phyloP scores from a whole-genome alignment of 192 early-diverging fungal species.

The Martensiomyces pterosporus region DNA sequence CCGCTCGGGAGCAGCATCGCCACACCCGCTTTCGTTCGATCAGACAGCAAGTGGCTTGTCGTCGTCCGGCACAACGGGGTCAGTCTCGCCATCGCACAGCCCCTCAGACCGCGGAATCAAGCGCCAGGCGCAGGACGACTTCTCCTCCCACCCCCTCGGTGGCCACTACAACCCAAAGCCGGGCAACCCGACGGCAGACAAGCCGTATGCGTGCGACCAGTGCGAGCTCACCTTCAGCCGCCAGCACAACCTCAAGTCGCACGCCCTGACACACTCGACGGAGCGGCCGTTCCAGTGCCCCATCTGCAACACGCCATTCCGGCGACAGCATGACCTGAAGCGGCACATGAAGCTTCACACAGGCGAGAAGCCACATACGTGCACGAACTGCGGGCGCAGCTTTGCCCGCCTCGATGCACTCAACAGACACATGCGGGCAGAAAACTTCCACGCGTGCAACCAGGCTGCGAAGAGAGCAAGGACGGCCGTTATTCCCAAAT shows the following conservation, averaged over 20 bases:
- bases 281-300: slow-evolving; percentile 66
- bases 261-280: slow-evolving; percentile 69
- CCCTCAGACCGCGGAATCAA: slow-evolving; percentile 16
- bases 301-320: slow-evolving; percentile 73
- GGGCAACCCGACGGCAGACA: slow-evolving; percentile 44
- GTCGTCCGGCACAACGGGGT: neutral
- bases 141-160: too few species aligned
- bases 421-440: slow-evolving; percentile 65
- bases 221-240: slow-evolving; percentile 71
- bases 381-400: slow-evolving; percentile 67
- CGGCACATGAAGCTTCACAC: slow-evolving; percentile 79
- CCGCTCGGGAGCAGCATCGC: slow-evolving; percentile 21
- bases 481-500: slow-evolving; percentile 12
- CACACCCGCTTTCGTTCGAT: slow-evolving; percentile 27
- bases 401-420: slow-evolving; percentile 82
- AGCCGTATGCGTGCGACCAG: slow-evolving; percentile 53
- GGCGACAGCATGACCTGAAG: slow-evolving; percentile 88
- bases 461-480: slow-evolving; percentile 54
- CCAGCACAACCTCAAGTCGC: slow-evolving; percentile 74
- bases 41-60: slow-evolving; percentile 25
- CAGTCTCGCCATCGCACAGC: slow-evolving; percentile 3
- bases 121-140: too few species aligned
- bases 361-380: slow-evolving; percentile 71
- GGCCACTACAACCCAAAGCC: too few species aligned
- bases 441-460: slow-evolving; percentile 56